Conservation (phyloP, 176 grass and related monocot species). For the Puya raimondii region DNA sequence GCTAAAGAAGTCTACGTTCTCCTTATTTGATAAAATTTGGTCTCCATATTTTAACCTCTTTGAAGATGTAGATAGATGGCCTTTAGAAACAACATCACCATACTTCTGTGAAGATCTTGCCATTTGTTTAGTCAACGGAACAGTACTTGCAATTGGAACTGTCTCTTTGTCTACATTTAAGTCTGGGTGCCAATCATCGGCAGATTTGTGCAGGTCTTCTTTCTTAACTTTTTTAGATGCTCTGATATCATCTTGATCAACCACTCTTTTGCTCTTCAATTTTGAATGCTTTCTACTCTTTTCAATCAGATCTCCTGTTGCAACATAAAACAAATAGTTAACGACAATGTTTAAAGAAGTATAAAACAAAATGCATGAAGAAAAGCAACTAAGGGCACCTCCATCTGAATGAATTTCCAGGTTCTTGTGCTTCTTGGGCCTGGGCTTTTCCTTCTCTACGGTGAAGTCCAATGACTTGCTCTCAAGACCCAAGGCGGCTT, state of each 20-base stretch:
- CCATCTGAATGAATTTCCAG: slow-evolving; percentile 23
- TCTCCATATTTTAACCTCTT: slow-evolving; percentile 24
- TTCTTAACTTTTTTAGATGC: slow-evolving; percentile 53
- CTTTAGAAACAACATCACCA: slow-evolving; percentile 23
- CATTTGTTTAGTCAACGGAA: slow-evolving; percentile 21
- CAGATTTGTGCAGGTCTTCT: slow-evolving; percentile 14
- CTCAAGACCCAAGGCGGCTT: not conserved
- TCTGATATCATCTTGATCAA: slow-evolving; percentile 31
- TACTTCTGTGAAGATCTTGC: slow-evolving; percentile 17
- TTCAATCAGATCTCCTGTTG: slow-evolving; percentile 32
- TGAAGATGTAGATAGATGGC: slow-evolving; percentile 19
- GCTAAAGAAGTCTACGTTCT: slow-evolving; percentile 2
- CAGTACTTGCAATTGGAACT: slow-evolving; percentile 2
- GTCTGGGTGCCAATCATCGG: slow-evolving; percentile 18
- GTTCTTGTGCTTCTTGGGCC: slow-evolving; percentile 36
- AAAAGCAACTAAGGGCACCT: slow-evolving; percentile 27
- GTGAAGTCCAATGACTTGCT: slow-evolving; percentile 4
- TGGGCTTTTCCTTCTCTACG: slow-evolving; percentile 24
- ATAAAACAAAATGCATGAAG: slow-evolving; percentile 4
- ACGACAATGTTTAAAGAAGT: slow-evolving; percentile 10
- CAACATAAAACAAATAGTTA: slow-evolving; percentile 15
- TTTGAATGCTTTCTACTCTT: slow-evolving; percentile 31
- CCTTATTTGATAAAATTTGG: slow-evolving; percentile 26
- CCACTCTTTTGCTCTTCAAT: slow-evolving; percentile 19
- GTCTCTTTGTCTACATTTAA: slow-evolving; percentile 26